Conservation (phyloP, 2,329 filamentous ascomycete species). For the Fusarium virguliforme region DNA sequence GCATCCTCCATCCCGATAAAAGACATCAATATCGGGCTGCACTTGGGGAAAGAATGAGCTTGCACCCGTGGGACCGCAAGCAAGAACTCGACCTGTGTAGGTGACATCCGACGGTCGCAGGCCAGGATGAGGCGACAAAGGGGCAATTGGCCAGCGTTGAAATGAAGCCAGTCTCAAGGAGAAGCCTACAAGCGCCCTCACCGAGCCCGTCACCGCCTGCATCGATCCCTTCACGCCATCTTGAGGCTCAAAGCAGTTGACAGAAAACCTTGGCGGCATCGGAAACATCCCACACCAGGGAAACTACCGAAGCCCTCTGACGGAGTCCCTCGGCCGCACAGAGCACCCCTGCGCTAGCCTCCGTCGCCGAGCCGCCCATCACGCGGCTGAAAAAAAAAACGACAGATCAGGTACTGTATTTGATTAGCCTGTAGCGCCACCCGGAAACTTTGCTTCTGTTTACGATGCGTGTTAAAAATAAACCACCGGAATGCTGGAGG, state of each 20-base stretch:
- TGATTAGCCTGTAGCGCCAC: constrained; percentile 9
- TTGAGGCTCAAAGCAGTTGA: neutral
- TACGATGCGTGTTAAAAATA: constrained; percentile 6
- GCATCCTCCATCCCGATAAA: too few relatives aligned
- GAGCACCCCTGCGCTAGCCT: neutral
- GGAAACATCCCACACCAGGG: constrained; percentile 1
- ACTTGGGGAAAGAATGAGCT: too few relatives aligned
- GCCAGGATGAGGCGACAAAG: too few relatives aligned
- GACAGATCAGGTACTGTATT: neutral
- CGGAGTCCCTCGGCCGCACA: constrained; percentile 3
- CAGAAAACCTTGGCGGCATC: neutral
- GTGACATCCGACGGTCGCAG: too few relatives aligned
- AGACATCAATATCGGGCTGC: too few relatives aligned
- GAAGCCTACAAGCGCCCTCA: neutral
- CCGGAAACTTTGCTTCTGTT: constrained; percentile 6
- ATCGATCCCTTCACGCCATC: neutral
- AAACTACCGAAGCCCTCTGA: constrained; percentile 10
- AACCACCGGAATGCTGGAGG: neutral
- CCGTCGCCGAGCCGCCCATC: neutral
- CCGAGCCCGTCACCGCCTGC: neutral
- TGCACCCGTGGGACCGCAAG: too few relatives aligned
- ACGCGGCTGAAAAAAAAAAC: constrained; percentile 9
- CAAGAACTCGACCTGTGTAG: too few relatives aligned
- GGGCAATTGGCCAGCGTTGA: too few relatives aligned
- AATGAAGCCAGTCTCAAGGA: too few relatives aligned